Conservation (phyloP, 768 basidiomycete species). For the Saitozyma sp. region DNA sequence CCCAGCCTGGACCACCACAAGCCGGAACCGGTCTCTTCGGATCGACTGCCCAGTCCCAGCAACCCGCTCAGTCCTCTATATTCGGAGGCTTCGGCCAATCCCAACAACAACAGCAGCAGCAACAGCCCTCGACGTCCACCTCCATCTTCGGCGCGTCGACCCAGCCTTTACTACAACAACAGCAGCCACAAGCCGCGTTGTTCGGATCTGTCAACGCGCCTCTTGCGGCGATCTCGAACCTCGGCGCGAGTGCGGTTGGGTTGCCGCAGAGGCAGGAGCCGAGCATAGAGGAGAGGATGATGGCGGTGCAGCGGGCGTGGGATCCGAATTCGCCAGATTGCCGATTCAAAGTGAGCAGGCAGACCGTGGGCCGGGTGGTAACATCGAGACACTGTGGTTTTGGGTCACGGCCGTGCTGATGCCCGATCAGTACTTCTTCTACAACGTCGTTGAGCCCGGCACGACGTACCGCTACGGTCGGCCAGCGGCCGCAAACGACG, state of each 20-base stretch:
- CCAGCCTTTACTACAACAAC: neutral
- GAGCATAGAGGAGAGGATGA: slow-evolving; percentile 46
- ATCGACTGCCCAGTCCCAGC: slow-evolving; percentile 20
- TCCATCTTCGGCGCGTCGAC: neutral
- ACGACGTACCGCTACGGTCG: slow-evolving; percentile 45
- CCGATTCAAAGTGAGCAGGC: slow-evolving; percentile 46
- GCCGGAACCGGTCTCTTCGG: slow-evolving; percentile 28
- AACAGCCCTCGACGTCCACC: slow-evolving; percentile 10
- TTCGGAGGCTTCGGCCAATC: slow-evolving; percentile 8
- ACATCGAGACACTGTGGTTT: neutral
- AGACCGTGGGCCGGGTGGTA: neutral
- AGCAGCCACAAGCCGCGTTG: too few species aligned
- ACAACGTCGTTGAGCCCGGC: slow-evolving; percentile 48
- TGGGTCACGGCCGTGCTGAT: slow-evolving; percentile 5
- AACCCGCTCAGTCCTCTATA: slow-evolving; percentile 3
- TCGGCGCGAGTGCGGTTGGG: neutral
- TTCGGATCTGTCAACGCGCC: neutral
- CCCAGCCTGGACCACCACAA: slow-evolving; percentile 15
- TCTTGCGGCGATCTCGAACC: slow-evolving; percentile 2
- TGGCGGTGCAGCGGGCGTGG: slow-evolving; percentile 45
- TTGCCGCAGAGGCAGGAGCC: slow-evolving; percentile 25
- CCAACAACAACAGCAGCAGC: slow-evolving; percentile 32
- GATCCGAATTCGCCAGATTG: slow-evolving; percentile 40
- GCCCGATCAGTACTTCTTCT: slow-evolving; percentile 47
- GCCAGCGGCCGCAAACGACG: slow-evolving; percentile 45